Evolutionary conservation across 1,139 yeast genomes (phyloP).

Genomic region (Groenewaldozyma auringiensis): DNA sequence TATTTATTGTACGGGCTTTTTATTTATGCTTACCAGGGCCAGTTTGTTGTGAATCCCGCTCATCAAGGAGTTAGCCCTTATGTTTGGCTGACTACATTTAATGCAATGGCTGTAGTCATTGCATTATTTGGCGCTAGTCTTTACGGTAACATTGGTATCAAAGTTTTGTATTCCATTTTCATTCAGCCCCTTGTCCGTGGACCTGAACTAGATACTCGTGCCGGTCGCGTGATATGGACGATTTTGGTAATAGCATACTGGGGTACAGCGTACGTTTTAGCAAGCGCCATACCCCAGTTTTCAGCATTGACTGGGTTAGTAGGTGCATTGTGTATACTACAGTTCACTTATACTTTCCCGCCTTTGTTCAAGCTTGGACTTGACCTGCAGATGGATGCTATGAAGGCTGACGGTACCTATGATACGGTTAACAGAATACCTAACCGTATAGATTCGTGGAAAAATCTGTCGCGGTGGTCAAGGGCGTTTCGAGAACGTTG

Average conservation of each 20-base stretch:
- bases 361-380: slow-evolving; percentile 34
- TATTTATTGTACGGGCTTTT: slow-evolving; percentile 38
- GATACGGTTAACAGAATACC: slow-evolving; percentile 30
- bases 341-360: slow-evolving; percentile 42
- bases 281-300: slow-evolving; percentile 49
- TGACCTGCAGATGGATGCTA: slow-evolving; percentile 33
- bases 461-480: slow-evolving; percentile 29
- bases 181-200: slow-evolving; percentile 30
- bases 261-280: slow-evolving; percentile 39
- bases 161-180: slow-evolving; percentile 36
- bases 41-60: slow-evolving; percentile 38
- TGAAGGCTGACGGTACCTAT: slow-evolving; percentile 28
- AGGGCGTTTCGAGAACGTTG: slow-evolving; percentile 23
- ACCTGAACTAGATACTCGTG: slow-evolving; percentile 30
- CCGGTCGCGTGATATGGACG: slow-evolving; percentile 35
- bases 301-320: slow-evolving; percentile 41
- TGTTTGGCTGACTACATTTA: slow-evolving; percentile 37
- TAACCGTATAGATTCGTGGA: slow-evolving; percentile 31
- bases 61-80: slow-evolving; percentile 35
- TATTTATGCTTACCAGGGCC: slow-evolving; percentile 39
- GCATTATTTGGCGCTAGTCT: slow-evolving; percentile 40
- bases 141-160: slow-evolving; percentile 40
- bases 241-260: slow-evolving; percentile 34
- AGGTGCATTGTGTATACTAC: slow-evolving; percentile 44
- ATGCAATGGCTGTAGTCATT: slow-evolving; percentile 33